Evolutionary conservation across 129 eudicot genomes (phyloP).

Genomic region (Chrysanthemum seticuspe): DNA sequence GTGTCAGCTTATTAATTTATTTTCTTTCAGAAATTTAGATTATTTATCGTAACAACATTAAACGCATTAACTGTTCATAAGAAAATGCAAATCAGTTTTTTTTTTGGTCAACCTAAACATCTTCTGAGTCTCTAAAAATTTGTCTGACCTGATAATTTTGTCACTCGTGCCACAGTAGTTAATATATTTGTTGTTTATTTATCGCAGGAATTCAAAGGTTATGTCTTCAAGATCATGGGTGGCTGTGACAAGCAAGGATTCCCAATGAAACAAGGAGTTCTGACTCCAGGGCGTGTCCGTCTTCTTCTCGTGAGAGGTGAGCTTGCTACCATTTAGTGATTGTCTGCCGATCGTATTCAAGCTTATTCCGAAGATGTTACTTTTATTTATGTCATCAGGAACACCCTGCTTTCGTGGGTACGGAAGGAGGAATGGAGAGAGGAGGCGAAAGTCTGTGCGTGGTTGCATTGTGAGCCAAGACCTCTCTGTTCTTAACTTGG

Average conservation of each 20-base stretch:
- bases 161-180: background rate
- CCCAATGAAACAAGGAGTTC: conserved; percentile 84
- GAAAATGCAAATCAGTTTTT: no score
- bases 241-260: conserved; percentile 89
- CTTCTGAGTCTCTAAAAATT: no score
- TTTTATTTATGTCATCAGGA: conserved; percentile 22
- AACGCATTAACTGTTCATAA: no score
- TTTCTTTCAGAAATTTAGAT: no score
- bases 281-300: conserved; percentile 84
- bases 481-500: conserved; percentile 58
- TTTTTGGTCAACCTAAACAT: no score
- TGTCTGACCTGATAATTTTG: background rate
- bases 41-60: no score
- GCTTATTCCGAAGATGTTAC: background rate
- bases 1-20: no score
- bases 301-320: conserved; percentile 64
- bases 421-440: conserved; percentile 68
- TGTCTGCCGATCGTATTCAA: background rate
- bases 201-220: conserved; percentile 63
- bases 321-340: background rate
- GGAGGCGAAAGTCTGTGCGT: conserved; percentile 66
- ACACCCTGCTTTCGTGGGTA: conserved; percentile 55
- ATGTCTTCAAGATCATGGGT: conserved; percentile 82
- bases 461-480: conserved; percentile 71
- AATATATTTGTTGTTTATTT: background rate